These are phyloP conservation scores for Microsporum canis DNA, from an alignment of 2,329 filamentous ascomycete genomes.

Conservation along the genomic window DNA sequence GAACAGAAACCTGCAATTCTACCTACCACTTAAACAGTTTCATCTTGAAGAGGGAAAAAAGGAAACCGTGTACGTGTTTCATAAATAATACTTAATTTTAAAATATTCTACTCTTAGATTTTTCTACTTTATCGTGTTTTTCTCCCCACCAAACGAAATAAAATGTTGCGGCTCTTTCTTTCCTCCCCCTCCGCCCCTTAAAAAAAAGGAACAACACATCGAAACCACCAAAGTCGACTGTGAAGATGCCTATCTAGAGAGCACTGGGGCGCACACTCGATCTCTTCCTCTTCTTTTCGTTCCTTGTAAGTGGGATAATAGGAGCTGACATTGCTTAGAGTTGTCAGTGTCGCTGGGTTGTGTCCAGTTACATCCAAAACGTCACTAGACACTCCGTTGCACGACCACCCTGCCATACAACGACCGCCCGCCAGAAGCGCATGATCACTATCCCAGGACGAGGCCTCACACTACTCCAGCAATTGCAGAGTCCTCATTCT, in stretches of 20 bases:
- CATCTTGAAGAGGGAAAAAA: no score
- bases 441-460: background rate
- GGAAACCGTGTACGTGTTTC: no score
- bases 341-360: background rate
- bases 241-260: background rate
- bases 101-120: no score
- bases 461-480: background rate
- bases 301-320: background rate
- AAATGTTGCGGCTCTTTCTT: constrained; percentile 1
- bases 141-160: background rate
- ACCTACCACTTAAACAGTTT: no score
- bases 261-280: background rate
- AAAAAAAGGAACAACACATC: background rate
- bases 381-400: background rate
- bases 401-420: background rate
- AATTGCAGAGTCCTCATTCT: background rate
- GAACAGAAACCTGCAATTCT: no score
- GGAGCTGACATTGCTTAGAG: background rate
- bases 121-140: no score
- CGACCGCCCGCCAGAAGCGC: background rate
- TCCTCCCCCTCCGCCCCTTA: background rate
- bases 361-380: constrained; percentile 1
- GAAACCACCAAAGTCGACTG: background rate
- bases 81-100: no score
- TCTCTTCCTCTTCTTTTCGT: background rate